Percentiles rank a stretch among this genome's conserved stretches.
These are phyloP conservation scores for Cucurbita argyrosperma DNA, from an alignment of 306 rosid genomes.

Conservation along the genomic window DNA sequence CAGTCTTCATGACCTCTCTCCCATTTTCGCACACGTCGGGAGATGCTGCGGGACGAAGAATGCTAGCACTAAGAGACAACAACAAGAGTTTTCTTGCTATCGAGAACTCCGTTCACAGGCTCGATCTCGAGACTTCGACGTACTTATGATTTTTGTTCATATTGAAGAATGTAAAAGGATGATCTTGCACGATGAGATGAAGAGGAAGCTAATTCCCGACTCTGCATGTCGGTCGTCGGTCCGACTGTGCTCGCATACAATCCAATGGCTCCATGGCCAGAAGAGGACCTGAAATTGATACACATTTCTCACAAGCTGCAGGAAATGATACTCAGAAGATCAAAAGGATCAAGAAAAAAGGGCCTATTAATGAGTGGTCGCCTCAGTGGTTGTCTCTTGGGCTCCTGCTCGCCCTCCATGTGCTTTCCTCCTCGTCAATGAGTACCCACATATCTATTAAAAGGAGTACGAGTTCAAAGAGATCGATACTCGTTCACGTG, in stretches of 20 bases:
- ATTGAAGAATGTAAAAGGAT: background rate
- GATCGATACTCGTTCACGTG: too few relatives aligned
- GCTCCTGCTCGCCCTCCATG: conserved; percentile 20
- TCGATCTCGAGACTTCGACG: background rate
- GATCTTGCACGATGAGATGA: conserved; percentile 13
- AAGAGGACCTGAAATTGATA: conserved; percentile 32
- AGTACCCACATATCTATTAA: too few relatives aligned
- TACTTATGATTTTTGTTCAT: background rate
- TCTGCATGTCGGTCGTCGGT: conserved; percentile 9
- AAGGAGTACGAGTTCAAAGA: too few relatives aligned
- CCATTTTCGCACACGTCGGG: background rate
- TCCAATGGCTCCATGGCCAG: conserved; percentile 52
- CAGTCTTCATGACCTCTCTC: background rate
- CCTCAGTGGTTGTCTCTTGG: too few relatives aligned
- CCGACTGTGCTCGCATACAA: conserved; percentile 48
- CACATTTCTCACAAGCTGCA: background rate
- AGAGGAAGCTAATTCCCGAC: conserved; percentile 35
- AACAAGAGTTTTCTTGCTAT: background rate
- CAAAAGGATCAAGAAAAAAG: background rate
- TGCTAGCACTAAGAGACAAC: background rate
- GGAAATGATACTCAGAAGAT: background rate
- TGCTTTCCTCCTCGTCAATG: too few relatives aligned
- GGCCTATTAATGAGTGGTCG: background rate
- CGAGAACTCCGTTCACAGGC: background rate
- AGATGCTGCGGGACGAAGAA: background rate